phyloP scores from a whole-genome alignment of 176 grass and related monocot genomes.

The Avena eriantha region DNA sequence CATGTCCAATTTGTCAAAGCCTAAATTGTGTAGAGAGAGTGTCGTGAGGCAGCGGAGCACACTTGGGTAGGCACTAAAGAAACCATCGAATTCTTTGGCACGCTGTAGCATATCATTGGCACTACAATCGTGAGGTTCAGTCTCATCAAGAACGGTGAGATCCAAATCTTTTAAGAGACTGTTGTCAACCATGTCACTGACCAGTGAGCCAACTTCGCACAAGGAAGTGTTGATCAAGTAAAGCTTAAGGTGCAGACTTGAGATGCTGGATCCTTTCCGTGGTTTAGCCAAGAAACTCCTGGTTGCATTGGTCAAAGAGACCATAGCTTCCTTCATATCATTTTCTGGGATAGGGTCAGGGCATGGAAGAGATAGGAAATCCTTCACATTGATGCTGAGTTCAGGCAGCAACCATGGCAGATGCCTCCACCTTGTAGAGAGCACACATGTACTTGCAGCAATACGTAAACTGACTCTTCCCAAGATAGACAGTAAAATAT shows the following conservation, averaged over 20 bases:
- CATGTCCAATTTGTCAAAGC: background rate
- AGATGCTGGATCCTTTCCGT: background rate
- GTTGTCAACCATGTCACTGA: background rate
- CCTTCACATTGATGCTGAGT: too few relatives aligned
- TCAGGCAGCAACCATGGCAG: too few relatives aligned
- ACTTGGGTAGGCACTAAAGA: too few relatives aligned
- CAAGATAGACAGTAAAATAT: conserved; percentile 4
- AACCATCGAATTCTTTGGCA: background rate
- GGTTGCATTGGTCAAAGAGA: background rate
- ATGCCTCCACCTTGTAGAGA: background rate
- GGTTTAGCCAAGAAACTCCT: background rate
- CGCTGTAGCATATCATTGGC: background rate
- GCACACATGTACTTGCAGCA: background rate
- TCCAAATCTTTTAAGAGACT: background rate
- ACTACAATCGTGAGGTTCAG: background rate
- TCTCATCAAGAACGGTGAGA: background rate
- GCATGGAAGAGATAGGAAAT: too few relatives aligned
- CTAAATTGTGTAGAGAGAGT: background rate
- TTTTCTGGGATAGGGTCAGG: background rate
- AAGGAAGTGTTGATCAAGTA: background rate
- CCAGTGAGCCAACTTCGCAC: background rate
- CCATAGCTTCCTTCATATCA: background rate
- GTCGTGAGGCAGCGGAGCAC: background rate
- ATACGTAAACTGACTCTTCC: background rate
- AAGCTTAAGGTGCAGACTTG: background rate